phyloP scores from a whole-genome alignment of 148 eudicot genomes.

The Rhododendron vialii region DNA sequence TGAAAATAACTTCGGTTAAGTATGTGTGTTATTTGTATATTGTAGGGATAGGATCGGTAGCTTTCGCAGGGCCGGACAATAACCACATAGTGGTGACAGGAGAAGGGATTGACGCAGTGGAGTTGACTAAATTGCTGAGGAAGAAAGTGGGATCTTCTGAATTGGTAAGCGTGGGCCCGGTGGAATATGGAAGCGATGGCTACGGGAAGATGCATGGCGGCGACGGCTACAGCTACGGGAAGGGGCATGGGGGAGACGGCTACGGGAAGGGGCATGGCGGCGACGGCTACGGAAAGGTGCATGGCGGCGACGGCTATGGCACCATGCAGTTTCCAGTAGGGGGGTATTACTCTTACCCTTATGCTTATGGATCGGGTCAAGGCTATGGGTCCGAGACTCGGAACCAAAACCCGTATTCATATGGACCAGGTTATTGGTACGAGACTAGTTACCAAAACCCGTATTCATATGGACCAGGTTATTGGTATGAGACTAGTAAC shows the following conservation, averaged over 20 bases:
- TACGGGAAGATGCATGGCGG: neutral
- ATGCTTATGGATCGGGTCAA: neutral
- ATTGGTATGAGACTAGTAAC: neutral
- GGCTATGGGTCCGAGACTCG: neutral
- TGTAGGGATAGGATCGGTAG: slow-evolving; percentile 21
- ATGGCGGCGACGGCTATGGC: neutral
- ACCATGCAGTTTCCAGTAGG: neutral
- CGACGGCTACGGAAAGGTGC: no score
- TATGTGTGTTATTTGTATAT: neutral
- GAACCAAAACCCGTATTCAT: neutral
- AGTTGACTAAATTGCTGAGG: slow-evolving; percentile 11
- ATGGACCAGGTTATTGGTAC: neutral
- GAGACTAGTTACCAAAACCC: neutral
- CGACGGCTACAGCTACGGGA: no score
- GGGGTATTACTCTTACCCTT: neutral
- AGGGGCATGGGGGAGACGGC: no score
- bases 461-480: neutral
- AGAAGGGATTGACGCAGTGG: slow-evolving; percentile 13
- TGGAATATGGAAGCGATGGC: neutral
- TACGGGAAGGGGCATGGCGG: no score
- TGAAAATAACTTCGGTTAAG: neutral
- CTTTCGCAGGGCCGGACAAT: slow-evolving; percentile 18
- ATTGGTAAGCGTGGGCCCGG: slow-evolving; percentile 12
- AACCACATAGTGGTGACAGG: neutral
- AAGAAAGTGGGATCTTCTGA: slow-evolving; percentile 18